These are phyloP conservation scores for Hippophae tibetana DNA, from an alignment of 306 rosid species.

Conservation along the genomic window DNA sequence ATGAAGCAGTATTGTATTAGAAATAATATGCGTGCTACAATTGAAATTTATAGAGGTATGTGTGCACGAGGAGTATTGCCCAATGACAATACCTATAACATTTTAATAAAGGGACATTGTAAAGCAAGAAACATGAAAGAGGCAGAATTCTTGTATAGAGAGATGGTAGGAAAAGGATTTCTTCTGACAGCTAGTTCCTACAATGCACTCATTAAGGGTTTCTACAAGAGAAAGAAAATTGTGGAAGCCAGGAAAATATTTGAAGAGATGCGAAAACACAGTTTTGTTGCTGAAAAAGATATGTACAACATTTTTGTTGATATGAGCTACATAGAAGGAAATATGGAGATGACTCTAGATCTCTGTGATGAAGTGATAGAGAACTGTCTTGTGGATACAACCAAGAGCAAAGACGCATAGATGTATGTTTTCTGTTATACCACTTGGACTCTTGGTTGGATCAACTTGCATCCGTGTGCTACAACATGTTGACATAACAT, in stretches of 20 bases:
- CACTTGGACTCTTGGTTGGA: not conserved
- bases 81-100: conserved; percentile 51
- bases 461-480: too few species aligned
- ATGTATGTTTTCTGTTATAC: conserved; percentile 11
- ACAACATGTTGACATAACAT: too few species aligned
- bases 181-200: conserved; percentile 51
- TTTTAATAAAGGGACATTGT: conserved; percentile 77
- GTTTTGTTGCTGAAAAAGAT: conserved; percentile 62
- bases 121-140: conserved; percentile 82
- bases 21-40: conserved; percentile 51
- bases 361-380: conserved; percentile 88
- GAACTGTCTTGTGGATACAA: conserved; percentile 44
- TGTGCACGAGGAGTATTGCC: conserved; percentile 52
- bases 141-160: conserved; percentile 61
- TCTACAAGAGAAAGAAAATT: conserved; percentile 59
- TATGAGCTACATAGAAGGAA: conserved; percentile 65
- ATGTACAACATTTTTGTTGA: conserved; percentile 71
- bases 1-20: conserved; percentile 80
- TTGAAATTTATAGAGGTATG: conserved; percentile 57
- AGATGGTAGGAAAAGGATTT: conserved; percentile 61
- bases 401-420: conserved; percentile 21
- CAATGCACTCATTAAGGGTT: conserved; percentile 58
- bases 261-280: conserved; percentile 13
- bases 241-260: conserved; percentile 35
- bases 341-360: conserved; percentile 56